Percentiles rank a stretch among this genome's conserved stretches.
Evolutionary conservation across 768 basidiomycete species (phyloP).

Genomic region (Artomyces pyxidatus): DNA sequence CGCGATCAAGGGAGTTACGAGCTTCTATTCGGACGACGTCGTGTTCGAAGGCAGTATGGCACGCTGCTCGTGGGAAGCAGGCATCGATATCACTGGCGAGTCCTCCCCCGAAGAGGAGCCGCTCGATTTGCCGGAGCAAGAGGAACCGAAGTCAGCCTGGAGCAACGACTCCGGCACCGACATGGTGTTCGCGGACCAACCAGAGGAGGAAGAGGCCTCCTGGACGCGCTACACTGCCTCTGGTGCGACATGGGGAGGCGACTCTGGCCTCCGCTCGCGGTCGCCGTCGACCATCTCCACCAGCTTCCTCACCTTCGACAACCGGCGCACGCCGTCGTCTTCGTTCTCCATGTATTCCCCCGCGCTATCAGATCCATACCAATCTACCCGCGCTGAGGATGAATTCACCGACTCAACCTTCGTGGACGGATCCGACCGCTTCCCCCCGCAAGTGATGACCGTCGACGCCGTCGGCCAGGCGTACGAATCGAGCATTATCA

Average conservation of each 20-base stretch:
- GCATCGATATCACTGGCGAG: conserved; percentile 55
- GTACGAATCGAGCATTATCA: conserved; percentile 14
- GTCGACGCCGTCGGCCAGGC: conserved; percentile 7
- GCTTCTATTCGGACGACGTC: conserved; percentile 68
- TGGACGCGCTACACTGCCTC: conserved; percentile 12
- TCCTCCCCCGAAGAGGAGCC: conserved; percentile 17
- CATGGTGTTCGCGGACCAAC: conserved; percentile 12
- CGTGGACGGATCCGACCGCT: conserved; percentile 3
- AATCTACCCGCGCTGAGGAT: conserved; percentile 9
- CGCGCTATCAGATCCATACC: conserved; percentile 13
- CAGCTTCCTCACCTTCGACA: conserved; percentile 14
- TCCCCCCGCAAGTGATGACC: conserved; percentile 8
- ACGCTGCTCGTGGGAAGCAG: conserved; percentile 69
- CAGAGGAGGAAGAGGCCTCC: conserved; percentile 5
- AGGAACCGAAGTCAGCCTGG: conserved; percentile 46
- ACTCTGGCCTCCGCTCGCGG: conserved; percentile 5
- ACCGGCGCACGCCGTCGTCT: conserved; percentile 14
- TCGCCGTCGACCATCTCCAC: conserved; percentile 11
- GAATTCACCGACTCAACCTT: conserved; percentile 6
- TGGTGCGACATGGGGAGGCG: conserved; percentile 13
- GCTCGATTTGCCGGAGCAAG: conserved; percentile 43
- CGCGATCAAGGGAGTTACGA: conserved; percentile 46
- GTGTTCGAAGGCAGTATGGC: conserved; percentile 79
- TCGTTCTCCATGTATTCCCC: conserved; percentile 16
- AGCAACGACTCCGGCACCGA: conserved; percentile 38